Evolutionary conservation across 495 filamentous ascomycete species (phyloP).

Genomic region (Penicillium pulvis): DNA sequence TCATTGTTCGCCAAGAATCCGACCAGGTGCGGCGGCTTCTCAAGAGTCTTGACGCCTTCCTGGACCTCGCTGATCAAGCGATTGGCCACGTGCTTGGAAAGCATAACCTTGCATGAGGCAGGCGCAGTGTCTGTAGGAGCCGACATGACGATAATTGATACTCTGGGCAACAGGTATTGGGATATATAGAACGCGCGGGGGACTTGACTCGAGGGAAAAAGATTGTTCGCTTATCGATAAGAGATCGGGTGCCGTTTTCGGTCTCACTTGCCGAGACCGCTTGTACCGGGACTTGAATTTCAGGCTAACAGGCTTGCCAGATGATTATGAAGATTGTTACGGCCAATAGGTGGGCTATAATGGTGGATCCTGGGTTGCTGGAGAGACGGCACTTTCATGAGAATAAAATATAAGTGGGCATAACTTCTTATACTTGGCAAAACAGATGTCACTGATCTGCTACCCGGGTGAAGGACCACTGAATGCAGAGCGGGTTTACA

Average conservation of each 20-base stretch:
- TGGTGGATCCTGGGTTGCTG: not conserved
- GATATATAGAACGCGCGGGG: constrained; percentile 15
- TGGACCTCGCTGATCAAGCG: constrained; percentile 75
- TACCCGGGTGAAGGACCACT: not conserved
- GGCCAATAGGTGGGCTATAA: not conserved
- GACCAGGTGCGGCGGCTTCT: constrained; percentile 73
- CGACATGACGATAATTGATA: constrained; percentile 33
- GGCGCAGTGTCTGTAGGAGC: constrained; percentile 32
- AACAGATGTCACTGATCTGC: not conserved
- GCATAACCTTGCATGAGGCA: constrained; percentile 86
- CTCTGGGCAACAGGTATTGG: constrained; percentile 13
- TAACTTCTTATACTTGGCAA: not conserved
- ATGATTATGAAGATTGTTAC: constrained; percentile 3
- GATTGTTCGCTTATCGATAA: constrained; percentile 52
- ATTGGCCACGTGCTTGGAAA: constrained; percentile 82
- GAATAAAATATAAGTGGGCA: not conserved
- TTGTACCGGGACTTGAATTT: not conserved
- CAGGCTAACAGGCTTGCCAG: not conserved
- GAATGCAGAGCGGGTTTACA: not conserved
- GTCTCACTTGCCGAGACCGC: constrained; percentile 21
- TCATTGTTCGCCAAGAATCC: constrained; percentile 92
- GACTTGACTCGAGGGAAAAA: constrained; percentile 36
- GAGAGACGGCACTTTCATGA: not conserved
- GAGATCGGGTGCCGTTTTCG: constrained; percentile 39
- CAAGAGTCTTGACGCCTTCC: constrained; percentile 67